Base-by-base conservation (phyloP, 2,329 filamentous ascomycete species). In the Lachnellula suecica region DNA sequence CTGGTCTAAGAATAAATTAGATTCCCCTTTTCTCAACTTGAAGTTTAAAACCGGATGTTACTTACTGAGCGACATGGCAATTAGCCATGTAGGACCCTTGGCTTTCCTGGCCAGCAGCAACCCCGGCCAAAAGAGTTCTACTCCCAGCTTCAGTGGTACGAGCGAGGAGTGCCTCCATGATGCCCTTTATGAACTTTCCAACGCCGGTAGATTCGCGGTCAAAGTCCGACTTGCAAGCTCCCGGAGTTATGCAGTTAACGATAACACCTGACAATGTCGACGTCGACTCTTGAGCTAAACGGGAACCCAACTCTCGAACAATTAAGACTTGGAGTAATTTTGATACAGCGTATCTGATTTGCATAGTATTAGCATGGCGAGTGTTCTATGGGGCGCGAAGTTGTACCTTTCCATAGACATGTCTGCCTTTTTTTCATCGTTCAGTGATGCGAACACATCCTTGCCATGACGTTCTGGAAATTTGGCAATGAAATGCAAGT, bases 321-420 rank as follows among this genome's bases (percentile, higher is more conserved):
- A 65, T 54, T 11, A 79, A 63, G 7, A 80, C 67, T 59, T 78
- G 69, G n/a, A 81, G 63, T 4, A 81, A 63, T 60, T 81, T 81
- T 44, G 71, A 73, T 20, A 70, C 57, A 4, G 61, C 61, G 58
- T 81, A 80, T 19, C 54, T 45, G 20, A 51, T 45, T 40, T 4
- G 31, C 19, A 54, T 43, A n/a, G n/a, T n/a, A n/a, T n/a, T n/a
- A n/a, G n/a, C n/a, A n/a, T n/a, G n/a, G n/a, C n/a, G n/a, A n/a
- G n/a, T n/a, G n/a, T n/a, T n/a, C n/a, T n/a, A n/a, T n/a, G n/a
- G n/a, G n/a, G n/a, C n/a, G n/a, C n/a, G n/a, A n/a, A n/a, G n/a
- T n/a, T n/a, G n/a, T n/a, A n/a, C n/a, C n/a, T n/a, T n/a, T n/a
- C n/a, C n/a, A n/a, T n/a, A n/a, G n/a, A n/a, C n/a, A n/a, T n/a